Percentiles rank a stretch among this genome's conserved stretches.
Evolutionary conservation across 495 filamentous ascomycete genomes (phyloP).

Genomic region (Xylaria intraflava): DNA sequence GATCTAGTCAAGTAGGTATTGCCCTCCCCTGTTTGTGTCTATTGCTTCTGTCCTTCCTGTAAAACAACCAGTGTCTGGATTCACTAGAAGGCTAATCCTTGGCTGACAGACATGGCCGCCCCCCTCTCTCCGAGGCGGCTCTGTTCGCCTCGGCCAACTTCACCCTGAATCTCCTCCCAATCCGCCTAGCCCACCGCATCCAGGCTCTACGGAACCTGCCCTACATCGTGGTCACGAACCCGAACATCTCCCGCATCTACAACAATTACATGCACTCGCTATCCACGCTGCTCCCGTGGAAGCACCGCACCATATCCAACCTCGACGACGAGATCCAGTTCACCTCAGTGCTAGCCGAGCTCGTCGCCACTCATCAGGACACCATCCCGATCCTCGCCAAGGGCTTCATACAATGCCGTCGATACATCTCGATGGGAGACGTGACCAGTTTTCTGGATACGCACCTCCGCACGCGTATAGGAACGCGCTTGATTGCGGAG

Average conservation of each 20-base stretch:
- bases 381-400: slow-evolving; percentile 89
- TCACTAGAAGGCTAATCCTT: not conserved
- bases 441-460: slow-evolving; percentile 90
- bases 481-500: slow-evolving; percentile 88
- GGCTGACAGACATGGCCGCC: slow-evolving; percentile 68
- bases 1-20: slow-evolving; percentile 78
- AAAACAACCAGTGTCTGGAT: slow-evolving; percentile 12
- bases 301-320: slow-evolving; percentile 62
- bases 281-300: slow-evolving; percentile 80
- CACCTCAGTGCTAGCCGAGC: slow-evolving; percentile 83
- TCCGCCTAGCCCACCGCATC: slow-evolving; percentile 90
- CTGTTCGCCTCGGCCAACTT: slow-evolving; percentile 89
- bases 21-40: not conserved
- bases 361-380: slow-evolving; percentile 87
- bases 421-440: slow-evolving; percentile 71
- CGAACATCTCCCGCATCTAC: slow-evolving; percentile 86
- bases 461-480: slow-evolving; percentile 88
- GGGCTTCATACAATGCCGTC: slow-evolving; percentile 85
- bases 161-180: slow-evolving; percentile 84
- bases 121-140: slow-evolving; percentile 71
- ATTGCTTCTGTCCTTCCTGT: not conserved
- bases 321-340: slow-evolving; percentile 86
- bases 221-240: slow-evolving; percentile 95
- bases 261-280: slow-evolving; percentile 90
- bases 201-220: slow-evolving; percentile 87